A percentile compares a stretch with the other conserved stretches of the same genome.
Evolutionary conservation across 306 rosid genomes (phyloP).

Genomic region (Quercus mongolica): DNA sequence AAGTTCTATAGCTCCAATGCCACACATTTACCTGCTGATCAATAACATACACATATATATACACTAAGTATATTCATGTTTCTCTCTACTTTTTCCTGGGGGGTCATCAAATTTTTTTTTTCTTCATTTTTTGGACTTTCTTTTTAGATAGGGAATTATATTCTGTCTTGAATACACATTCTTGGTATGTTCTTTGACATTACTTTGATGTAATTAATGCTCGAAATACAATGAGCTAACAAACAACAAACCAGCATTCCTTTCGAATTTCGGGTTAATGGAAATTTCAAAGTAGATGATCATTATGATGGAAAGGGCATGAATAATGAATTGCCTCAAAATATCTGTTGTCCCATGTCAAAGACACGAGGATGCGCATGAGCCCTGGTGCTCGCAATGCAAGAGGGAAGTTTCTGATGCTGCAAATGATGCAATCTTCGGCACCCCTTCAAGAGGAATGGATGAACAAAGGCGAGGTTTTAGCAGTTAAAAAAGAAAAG

Average conservation of each 20-base stretch:
- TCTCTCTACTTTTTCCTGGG: background rate
- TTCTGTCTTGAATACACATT: background rate
- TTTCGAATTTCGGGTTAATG: background rate
- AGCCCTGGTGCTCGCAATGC: too few relatives aligned
- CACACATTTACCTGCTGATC: background rate
- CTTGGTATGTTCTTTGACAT: background rate
- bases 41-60: background rate
- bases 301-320: too few relatives aligned
- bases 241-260: background rate
- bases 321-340: too few relatives aligned
- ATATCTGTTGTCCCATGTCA: too few relatives aligned
- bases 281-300: too few relatives aligned
- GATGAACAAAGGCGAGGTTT: too few relatives aligned
- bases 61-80: background rate
- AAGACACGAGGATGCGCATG: too few relatives aligned
- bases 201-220: background rate
- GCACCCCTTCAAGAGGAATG: too few relatives aligned
- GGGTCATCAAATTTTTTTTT: background rate
- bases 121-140: background rate
- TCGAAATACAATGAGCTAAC: background rate
- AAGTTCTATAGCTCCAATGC: slow-evolving; percentile 1
- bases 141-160: background rate
- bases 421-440: too few relatives aligned
- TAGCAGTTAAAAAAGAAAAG: too few relatives aligned
- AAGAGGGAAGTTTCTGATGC: too few relatives aligned